phyloP scores from a whole-genome alignment of 441 rosid species.

The Pelargonium myrrhifolium region DNA sequence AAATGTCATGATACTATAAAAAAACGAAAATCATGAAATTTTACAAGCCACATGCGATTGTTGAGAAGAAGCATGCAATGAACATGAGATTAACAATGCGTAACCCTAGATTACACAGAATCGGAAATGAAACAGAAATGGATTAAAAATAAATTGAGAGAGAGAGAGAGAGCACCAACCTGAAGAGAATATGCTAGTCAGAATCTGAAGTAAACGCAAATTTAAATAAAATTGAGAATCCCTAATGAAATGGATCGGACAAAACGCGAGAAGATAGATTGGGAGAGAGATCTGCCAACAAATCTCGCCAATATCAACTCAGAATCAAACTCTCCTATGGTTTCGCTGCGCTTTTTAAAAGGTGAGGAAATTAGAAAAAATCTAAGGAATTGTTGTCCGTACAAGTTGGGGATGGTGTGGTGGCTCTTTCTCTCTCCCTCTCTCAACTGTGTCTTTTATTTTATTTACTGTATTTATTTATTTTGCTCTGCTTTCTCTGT shows the following conservation, averaged over 20 bases:
- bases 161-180: background rate
- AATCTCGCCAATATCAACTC: slow-evolving; percentile 9
- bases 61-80: background rate
- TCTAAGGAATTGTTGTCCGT: background rate
- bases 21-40: background rate
- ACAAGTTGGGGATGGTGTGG: background rate
- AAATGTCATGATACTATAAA: background rate
- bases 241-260: slow-evolving; percentile 31
- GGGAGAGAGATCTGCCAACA: slow-evolving; percentile 8
- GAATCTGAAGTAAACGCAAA: background rate
- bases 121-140: background rate
- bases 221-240: slow-evolving; percentile 8
- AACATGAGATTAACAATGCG: background rate
- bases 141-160: too few relatives aligned
- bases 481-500: too few relatives aligned
- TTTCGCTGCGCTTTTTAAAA: background rate
- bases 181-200: background rate
- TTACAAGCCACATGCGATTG: background rate
- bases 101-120: background rate
- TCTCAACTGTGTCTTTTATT: too few relatives aligned
- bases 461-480: too few relatives aligned
- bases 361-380: background rate
- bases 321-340: background rate
- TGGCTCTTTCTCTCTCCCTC: too few relatives aligned
- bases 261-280: slow-evolving; percentile 25